Evolutionary conservation across 768 basidiomycete species (phyloP).

Genomic region (Tylopilus sp.): DNA sequence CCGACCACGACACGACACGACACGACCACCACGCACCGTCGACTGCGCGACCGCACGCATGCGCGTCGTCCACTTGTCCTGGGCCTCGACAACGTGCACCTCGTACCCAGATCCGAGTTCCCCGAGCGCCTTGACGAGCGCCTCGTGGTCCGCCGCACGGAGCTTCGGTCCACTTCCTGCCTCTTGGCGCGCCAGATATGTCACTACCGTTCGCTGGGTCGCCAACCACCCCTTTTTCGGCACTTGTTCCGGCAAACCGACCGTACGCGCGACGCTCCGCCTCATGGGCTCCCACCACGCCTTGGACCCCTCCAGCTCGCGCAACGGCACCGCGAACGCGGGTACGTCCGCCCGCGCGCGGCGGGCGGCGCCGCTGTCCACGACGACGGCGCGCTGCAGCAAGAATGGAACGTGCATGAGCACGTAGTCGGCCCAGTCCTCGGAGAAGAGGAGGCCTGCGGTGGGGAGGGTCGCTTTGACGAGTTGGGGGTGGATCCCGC

Average conservation of each 20-base stretch:
- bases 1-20: not conserved
- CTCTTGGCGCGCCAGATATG: slow-evolving; percentile 65
- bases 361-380: slow-evolving; percentile 67
- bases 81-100: slow-evolving; percentile 50
- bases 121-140: slow-evolving; percentile 55
- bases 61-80: slow-evolving; percentile 55
- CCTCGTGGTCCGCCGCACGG: slow-evolving; percentile 51
- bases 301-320: slow-evolving; percentile 40
- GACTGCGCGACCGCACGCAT: slow-evolving; percentile 66
- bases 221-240: slow-evolving; percentile 12
- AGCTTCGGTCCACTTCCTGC: slow-evolving; percentile 50
- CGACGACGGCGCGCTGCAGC: slow-evolving; percentile 72
- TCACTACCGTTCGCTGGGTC: slow-evolving; percentile 47
- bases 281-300: slow-evolving; percentile 72
- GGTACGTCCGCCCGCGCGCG: slow-evolving; percentile 27
- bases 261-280: slow-evolving; percentile 39
- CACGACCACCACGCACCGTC: slow-evolving; percentile 46
- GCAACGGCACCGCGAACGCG: slow-evolving; percentile 39
- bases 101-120: slow-evolving; percentile 54
- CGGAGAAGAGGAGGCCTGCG: slow-evolving; percentile 59
- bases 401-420: slow-evolving; percentile 67
- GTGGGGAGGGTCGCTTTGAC: slow-evolving; percentile 72
- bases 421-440: slow-evolving; percentile 78
- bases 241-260: slow-evolving; percentile 32
- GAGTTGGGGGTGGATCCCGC: slow-evolving; percentile 71